Evolutionary conservation across 2,329 filamentous ascomycete genomes (phyloP).

Genomic region (Zasmidium cellare): DNA sequence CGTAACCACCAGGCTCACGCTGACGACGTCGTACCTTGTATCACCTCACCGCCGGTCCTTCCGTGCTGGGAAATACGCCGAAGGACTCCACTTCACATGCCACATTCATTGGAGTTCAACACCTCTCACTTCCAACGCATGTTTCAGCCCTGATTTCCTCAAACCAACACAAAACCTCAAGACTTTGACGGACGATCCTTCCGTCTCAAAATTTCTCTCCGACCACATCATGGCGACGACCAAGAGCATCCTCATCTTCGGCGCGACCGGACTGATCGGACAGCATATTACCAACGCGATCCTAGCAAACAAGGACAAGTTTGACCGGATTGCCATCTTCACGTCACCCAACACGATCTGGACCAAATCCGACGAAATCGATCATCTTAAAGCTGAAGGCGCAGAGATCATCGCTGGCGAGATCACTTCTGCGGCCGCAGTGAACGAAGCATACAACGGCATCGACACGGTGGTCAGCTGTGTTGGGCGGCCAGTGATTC

Average conservation of each 20-base stretch:
- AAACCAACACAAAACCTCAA: neutral
- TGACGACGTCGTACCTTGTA: too few species aligned
- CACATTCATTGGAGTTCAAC: too few species aligned
- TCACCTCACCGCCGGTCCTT: too few species aligned
- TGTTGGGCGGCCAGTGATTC: slow-evolving; percentile 63
- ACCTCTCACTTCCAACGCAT: neutral
- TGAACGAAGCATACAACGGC: slow-evolving; percentile 56
- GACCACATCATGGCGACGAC: neutral
- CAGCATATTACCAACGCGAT: slow-evolving; percentile 54
- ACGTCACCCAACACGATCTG: slow-evolving; percentile 56
- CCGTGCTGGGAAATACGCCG: too few species aligned
- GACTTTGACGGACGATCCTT: too few species aligned
- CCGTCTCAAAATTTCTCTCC: too few species aligned
- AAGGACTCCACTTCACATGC: neutral
- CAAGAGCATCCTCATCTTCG: slow-evolving; percentile 53
- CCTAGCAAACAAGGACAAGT: slow-evolving; percentile 45
- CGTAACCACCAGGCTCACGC: too few species aligned
- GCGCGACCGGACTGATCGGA: slow-evolving; percentile 56
- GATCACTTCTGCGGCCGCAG: slow-evolving; percentile 52
- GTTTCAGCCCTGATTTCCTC: neutral
- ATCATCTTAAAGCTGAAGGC: slow-evolving; percentile 47
- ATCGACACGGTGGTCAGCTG: slow-evolving; percentile 67
- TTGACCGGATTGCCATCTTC: slow-evolving; percentile 55
- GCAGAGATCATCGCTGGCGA: slow-evolving; percentile 59
- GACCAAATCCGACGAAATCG: slow-evolving; percentile 52